Conservation (phyloP, 1,139 yeast species). For the Geotrichum citri-aurantii region DNA sequence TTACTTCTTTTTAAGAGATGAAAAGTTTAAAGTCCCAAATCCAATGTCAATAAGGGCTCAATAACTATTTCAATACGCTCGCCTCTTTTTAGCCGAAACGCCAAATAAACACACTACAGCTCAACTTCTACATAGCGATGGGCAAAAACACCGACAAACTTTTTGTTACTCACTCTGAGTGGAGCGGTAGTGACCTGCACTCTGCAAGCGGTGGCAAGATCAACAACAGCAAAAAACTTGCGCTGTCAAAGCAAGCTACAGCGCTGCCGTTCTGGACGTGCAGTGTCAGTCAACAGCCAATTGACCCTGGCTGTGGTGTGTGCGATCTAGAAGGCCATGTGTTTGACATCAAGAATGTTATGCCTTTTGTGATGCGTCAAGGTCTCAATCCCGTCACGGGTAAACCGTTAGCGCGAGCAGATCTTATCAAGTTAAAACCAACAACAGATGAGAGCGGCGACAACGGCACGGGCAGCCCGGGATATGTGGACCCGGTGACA, state of each 20-base stretch:
- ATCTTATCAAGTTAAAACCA: constrained; percentile 28
- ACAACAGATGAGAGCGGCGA: constrained; percentile 29
- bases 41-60: background rate
- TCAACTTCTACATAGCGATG: constrained; percentile 24
- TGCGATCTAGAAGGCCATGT: constrained; percentile 33
- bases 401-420: constrained; percentile 24
- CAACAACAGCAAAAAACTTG: constrained; percentile 6
- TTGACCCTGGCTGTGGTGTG: constrained; percentile 30
- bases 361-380: constrained; percentile 33
- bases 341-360: constrained; percentile 34
- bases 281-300: constrained; percentile 34
- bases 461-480: constrained; percentile 20
- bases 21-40: background rate
- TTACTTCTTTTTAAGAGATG: background rate
- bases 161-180: constrained; percentile 37
- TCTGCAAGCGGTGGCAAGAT: constrained; percentile 29
- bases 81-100: background rate
- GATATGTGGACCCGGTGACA: constrained; percentile 35
- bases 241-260: constrained; percentile 20
- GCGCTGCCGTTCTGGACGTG: constrained; percentile 36
- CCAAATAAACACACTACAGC: background rate
- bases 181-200: constrained; percentile 32
- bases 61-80: background rate
- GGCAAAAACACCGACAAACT: constrained; percentile 39
- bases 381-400: constrained; percentile 35